Evolutionary conservation across 441 rosid genomes (phyloP).

Genomic region (Adansonia gregorii): DNA sequence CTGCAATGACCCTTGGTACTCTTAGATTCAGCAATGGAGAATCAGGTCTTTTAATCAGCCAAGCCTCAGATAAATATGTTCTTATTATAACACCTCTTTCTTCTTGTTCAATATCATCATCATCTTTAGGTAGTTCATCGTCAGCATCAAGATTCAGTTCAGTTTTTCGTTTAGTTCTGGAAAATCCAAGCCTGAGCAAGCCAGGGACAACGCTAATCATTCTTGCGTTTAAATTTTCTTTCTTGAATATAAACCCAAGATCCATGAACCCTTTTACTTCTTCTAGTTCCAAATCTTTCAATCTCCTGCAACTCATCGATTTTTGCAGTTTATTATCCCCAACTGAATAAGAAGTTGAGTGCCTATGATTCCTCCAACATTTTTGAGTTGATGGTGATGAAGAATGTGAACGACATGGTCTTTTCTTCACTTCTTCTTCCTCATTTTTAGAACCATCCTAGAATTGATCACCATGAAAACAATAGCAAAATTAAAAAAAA

Average conservation of each 20-base stretch:
- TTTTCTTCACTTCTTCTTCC: slow-evolving; percentile 24
- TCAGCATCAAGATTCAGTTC: not conserved
- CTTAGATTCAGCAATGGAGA: slow-evolving; percentile 51
- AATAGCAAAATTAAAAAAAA: not conserved
- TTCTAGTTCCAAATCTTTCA: slow-evolving; percentile 56
- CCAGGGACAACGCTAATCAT: slow-evolving; percentile 60
- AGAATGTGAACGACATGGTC: slow-evolving; percentile 43
- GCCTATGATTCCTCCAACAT: slow-evolving; percentile 15
- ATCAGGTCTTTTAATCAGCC: slow-evolving; percentile 58
- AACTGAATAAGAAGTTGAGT: not conserved
- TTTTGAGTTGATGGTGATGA: slow-evolving; percentile 36
- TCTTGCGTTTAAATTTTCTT: slow-evolving; percentile 41
- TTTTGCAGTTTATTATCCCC: slow-evolving; percentile 22
- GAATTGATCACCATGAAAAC: not conserved
- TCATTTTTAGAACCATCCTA: slow-evolving; percentile 26
- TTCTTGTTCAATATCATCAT: slow-evolving; percentile 29
- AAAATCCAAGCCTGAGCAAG: slow-evolving; percentile 43
- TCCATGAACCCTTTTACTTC: slow-evolving; percentile 72
- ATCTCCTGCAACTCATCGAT: slow-evolving; percentile 49
- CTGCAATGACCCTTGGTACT: slow-evolving; percentile 39
- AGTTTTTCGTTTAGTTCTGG: slow-evolving; percentile 14
- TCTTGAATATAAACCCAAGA: slow-evolving; percentile 57
- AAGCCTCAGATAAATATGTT: slow-evolving; percentile 67
- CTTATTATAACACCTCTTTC: slow-evolving; percentile 32
- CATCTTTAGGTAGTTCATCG: slow-evolving; percentile 6